Percentiles rank a stretch among this genome's conserved stretches.
These are phyloP conservation scores for Epichloe festucae DNA, from an alignment of 2,329 filamentous ascomycete genomes.

Conservation along the genomic window DNA sequence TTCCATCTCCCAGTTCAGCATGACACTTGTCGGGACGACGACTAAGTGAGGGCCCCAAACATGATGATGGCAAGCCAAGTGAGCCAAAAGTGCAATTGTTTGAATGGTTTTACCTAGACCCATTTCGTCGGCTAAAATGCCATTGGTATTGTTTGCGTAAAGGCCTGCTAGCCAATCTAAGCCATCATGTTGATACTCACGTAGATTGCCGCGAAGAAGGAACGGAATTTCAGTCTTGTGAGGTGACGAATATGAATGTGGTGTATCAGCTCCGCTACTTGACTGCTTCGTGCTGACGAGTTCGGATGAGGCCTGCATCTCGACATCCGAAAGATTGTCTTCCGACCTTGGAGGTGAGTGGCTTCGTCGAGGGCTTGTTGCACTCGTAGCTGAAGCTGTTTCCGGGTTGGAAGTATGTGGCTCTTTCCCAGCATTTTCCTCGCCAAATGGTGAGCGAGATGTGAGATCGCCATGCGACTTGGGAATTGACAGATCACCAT, in stretches of 20 bases:
- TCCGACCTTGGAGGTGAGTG: constrained; percentile 37
- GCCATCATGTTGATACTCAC: constrained; percentile 95
- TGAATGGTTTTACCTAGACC: constrained; percentile 97
- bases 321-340: constrained; percentile 37
- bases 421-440: constrained; percentile 7
- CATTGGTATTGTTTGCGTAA: constrained; percentile 86
- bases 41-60: constrained; percentile 95
- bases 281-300: constrained; percentile 18
- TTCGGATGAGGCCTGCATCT: constrained; percentile 27
- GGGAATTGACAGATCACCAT: background rate
- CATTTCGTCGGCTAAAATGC: constrained; percentile 97
- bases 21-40: constrained; percentile 93
- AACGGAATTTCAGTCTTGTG: constrained; percentile 65
- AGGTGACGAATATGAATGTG: constrained; percentile 13
- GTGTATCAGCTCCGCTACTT: constrained; percentile 22
- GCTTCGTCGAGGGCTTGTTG: constrained; percentile 30
- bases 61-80: constrained; percentile 78
- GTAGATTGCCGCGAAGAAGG: constrained; percentile 72
- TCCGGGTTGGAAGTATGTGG: constrained; percentile 23
- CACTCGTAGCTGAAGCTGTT: constrained; percentile 30
- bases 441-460: background rate
- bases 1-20: constrained; percentile 99
- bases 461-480: background rate
- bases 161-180: constrained; percentile 91
- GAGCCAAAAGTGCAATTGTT: constrained; percentile 85